Evolutionary conservation across 2,329 filamentous ascomycete species (phyloP).

Genomic region (Curvularia lunata): DNA sequence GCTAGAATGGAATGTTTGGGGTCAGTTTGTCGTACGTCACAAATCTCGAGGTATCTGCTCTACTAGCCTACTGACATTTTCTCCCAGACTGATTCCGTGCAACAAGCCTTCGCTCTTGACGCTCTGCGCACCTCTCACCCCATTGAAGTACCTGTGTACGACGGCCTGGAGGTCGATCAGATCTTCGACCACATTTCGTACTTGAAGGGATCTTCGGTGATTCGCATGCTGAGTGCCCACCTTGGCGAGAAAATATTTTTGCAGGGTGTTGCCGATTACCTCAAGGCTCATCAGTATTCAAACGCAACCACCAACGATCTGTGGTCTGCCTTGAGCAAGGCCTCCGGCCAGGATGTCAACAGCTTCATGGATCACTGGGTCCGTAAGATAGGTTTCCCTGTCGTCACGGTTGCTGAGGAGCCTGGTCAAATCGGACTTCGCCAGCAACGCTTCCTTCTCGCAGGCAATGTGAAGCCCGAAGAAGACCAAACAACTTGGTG

Average conservation of each 20-base stretch:
- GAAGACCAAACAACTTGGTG: constrained; percentile 96
- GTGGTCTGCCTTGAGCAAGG: constrained; percentile 86
- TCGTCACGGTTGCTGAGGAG: constrained; percentile 85
- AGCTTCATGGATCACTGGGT: constrained; percentile 95
- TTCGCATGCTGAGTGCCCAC: constrained; percentile 93
- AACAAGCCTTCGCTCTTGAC: constrained; percentile 89
- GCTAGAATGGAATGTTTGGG: constrained; percentile 93
- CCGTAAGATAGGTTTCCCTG: constrained; percentile 90
- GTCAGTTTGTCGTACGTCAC: constrained; percentile 82
- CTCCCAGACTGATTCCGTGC: constrained; percentile 81
- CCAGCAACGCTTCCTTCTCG: constrained; percentile 88
- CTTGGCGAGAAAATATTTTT: constrained; percentile 88
- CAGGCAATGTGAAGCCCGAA: constrained; percentile 86
- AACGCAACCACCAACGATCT: constrained; percentile 91
- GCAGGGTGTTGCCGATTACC: constrained; percentile 85
- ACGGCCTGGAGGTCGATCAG: constrained; percentile 95
- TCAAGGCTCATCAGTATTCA: constrained; percentile 85
- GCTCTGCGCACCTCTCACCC: constrained; percentile 90
- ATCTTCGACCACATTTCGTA: constrained; percentile 98
- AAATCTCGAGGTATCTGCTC: constrained; percentile 59
- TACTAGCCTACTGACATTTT: constrained; percentile 45
- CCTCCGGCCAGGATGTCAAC: constrained; percentile 85
- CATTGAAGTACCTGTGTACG: constrained; percentile 92
- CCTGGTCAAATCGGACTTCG: constrained; percentile 80
- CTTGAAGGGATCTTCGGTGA: constrained; percentile 92